These are phyloP conservation scores for Colletotrichum falcatum DNA, from an alignment of 2,329 filamentous ascomycete genomes.

Conservation along the genomic window DNA sequence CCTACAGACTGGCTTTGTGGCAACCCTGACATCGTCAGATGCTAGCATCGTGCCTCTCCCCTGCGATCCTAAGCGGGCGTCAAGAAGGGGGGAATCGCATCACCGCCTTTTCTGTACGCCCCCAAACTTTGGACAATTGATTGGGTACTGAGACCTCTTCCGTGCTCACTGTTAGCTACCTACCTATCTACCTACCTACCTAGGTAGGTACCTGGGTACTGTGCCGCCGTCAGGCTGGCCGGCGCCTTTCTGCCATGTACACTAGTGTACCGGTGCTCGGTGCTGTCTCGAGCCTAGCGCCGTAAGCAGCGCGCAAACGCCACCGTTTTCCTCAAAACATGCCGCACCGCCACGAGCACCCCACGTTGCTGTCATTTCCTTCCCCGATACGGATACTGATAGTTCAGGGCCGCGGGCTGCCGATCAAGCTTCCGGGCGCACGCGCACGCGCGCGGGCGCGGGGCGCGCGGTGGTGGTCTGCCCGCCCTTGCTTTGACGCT, in stretches of 20 bases:
- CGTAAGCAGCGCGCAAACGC: not conserved
- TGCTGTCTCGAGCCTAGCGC: not conserved
- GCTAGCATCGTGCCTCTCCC: not conserved
- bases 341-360: constrained; percentile 4
- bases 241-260: not conserved
- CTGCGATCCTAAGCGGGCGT: not conserved
- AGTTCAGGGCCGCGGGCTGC: not conserved
- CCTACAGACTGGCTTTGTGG: not conserved
- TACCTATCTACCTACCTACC: too few relatives aligned
- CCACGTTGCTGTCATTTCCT: constrained; percentile 13
- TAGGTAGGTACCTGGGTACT: too few relatives aligned
- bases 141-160: not conserved
- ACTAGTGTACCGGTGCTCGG: not conserved
- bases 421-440: constrained; percentile 8
- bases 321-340: not conserved
- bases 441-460: too few relatives aligned
- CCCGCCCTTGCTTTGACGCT: constrained; percentile 1
- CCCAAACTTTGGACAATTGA: not conserved
- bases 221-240: not conserved
- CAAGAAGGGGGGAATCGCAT: constrained; percentile 5
- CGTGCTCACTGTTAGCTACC: too few relatives aligned
- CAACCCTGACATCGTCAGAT: constrained; percentile 7
- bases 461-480: constrained; percentile 1
- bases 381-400: too few relatives aligned
- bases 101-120: constrained; percentile 34